Conservation (phyloP, 495 filamentous ascomycete species). For the Trichocladium antarcticum region DNA sequence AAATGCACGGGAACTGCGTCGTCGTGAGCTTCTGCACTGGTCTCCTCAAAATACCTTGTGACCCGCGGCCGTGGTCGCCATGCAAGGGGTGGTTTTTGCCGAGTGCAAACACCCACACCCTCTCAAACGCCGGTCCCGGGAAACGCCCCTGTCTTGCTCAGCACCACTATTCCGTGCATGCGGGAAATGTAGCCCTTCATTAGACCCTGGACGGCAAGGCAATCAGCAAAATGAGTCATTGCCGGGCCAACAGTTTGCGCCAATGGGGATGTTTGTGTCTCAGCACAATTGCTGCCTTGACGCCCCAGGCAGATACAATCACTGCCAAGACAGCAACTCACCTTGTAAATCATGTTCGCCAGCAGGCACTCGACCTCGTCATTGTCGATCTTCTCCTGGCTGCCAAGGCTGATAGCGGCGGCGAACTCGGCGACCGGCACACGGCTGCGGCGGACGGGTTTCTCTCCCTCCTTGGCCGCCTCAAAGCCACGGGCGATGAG, state of each 20-base stretch:
- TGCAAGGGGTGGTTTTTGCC: too few relatives aligned
- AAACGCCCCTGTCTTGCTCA: conserved; percentile 86
- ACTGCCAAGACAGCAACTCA: conserved; percentile 29
- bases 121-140: conserved; percentile 84
- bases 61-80: too few relatives aligned
- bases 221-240: conserved; percentile 22
- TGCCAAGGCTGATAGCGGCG: conserved; percentile 46
- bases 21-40: too few relatives aligned
- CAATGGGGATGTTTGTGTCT: conserved; percentile 5
- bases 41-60: too few relatives aligned
- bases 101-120: too few relatives aligned
- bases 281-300: conserved; percentile 5
- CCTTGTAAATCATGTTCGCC: conserved; percentile 95
- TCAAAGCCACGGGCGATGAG: conserved; percentile 73
- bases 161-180: conserved; percentile 74
- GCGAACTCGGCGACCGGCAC: conserved; percentile 70
- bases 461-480: conserved; percentile 51
- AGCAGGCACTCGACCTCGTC: conserved; percentile 95
- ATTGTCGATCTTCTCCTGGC: conserved; percentile 55
- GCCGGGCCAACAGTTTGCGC: conserved; percentile 2
- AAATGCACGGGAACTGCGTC: background rate
- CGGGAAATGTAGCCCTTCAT: conserved; percentile 98
- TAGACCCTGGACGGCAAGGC: conserved; percentile 47
- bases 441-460: conserved; percentile 55
- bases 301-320: conserved; percentile 9